Evolutionary conservation across 202 grass and related monocot genomes (phyloP), one percentile per base, ranked within the genome.

Genomic region (Alloteropsis angusta): DNA sequence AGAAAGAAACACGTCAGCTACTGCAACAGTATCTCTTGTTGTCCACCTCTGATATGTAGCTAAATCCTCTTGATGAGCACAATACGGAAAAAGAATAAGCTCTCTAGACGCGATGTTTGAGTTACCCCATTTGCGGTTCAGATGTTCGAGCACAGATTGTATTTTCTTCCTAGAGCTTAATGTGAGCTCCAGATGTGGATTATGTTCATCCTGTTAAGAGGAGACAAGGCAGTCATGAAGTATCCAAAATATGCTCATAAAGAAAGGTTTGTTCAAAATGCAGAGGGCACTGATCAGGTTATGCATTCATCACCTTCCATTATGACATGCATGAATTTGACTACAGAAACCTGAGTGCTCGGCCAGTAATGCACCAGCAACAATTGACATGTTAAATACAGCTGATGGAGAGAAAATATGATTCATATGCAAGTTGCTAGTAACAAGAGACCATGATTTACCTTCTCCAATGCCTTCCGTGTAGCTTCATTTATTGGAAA

Each of bases 401-500:
- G 19, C 37, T 49, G 18, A 62, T 44, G 47, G 55, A 17, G 37
- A 13, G 42, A 76, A 69, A 44, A 63, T 38, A 34, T 19, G 30
- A 60, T 63, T 65, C 67, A 43, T 60, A 55, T 63, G 65, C 47
- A 68, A 36, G 15, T 68, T 68, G 71, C 38, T 71, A 70, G 65
- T 59, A 65, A 80, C 15, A 77, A 70, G 10, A 85, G 11, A 74
- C 16, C 38, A 49, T 65, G 19, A 1, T 76, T 81, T 95, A 99
- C 96, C 89, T 95, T 99, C 88, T 96, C 92, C 39, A 99, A 89
- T 60, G 92, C 83, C 75, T 90, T 93, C 28, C 88, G 82, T 63
- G 92, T 99, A 79, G 86, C 86, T 78, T 99, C 96, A 86, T 93
- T 92, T 91, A 96, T 88, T 68, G 96, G 96, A 95, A 93, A 99